Evolutionary conservation across 2,329 filamentous ascomycete genomes (phyloP).

Genomic region (Fusarium neocosmosporiellum): DNA sequence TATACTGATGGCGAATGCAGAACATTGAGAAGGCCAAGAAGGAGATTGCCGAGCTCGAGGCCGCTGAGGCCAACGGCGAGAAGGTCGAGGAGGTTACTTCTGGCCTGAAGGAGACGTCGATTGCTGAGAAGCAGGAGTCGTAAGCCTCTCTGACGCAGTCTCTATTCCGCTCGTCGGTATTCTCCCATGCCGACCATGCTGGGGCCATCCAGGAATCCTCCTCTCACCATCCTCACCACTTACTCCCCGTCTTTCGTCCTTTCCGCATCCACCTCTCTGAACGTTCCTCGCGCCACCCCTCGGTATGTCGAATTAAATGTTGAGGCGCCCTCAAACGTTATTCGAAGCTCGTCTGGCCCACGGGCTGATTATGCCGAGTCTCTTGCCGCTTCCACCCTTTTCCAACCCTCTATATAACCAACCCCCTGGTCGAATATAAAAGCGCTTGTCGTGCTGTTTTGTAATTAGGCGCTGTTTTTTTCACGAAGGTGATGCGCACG

Average conservation of each 20-base stretch:
- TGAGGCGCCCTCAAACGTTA: conserved; percentile 25
- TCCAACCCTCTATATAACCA: conserved; percentile 10
- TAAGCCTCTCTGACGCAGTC: conserved; percentile 40
- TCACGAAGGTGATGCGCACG: conserved; percentile 34
- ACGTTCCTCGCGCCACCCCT: conserved; percentile 14
- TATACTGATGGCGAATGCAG: conserved; percentile 61
- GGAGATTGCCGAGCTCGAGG: conserved; percentile 89
- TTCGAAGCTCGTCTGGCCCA: conserved; percentile 13
- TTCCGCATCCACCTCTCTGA: conserved; percentile 15
- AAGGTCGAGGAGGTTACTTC: conserved; percentile 66
- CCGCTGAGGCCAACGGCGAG: conserved; percentile 62
- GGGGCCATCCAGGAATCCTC: conserved; percentile 14
- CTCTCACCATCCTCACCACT: not conserved
- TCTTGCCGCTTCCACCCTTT: not conserved
- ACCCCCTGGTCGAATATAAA: conserved; percentile 40
- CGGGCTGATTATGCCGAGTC: conserved; percentile 19
- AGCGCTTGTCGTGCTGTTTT: conserved; percentile 42
- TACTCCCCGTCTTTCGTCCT: not conserved
- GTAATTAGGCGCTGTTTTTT: conserved; percentile 43
- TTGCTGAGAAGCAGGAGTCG: conserved; percentile 65
- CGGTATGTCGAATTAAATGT: conserved; percentile 12
- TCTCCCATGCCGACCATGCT: conserved; percentile 21
- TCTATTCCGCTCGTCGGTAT: conserved; percentile 20
- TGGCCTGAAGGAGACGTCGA: conserved; percentile 62
- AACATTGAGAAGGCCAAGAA: conserved; percentile 97